These are phyloP conservation scores for Pichia gijzeniarum DNA, from an alignment of 805 yeast genomes.

Conservation along the genomic window DNA sequence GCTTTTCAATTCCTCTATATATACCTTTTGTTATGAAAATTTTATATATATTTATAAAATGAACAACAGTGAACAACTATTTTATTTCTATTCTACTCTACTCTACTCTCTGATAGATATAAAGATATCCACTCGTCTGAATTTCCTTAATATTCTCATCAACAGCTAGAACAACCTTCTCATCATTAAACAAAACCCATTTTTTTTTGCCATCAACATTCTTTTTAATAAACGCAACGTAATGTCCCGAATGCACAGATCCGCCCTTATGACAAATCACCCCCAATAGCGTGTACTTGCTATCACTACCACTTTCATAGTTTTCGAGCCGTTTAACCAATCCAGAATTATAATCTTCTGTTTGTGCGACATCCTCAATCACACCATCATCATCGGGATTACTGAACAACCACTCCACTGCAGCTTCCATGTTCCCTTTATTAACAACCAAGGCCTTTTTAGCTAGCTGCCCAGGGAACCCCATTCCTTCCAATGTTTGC, in stretches of 20 bases:
- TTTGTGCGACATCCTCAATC: slow-evolving; percentile 29
- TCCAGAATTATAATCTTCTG: slow-evolving; percentile 15
- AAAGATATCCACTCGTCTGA: slow-evolving; percentile 42
- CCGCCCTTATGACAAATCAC: slow-evolving; percentile 86
- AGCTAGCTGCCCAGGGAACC: slow-evolving; percentile 62
- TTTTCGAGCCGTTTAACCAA: slow-evolving; percentile 12
- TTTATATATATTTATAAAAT: not conserved
- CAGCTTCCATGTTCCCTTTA: slow-evolving; percentile 57
- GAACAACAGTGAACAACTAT: not conserved
- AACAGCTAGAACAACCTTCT: slow-evolving; percentile 65
- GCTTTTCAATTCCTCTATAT: no score
- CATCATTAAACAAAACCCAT: slow-evolving; percentile 87
- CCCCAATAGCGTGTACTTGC: slow-evolving; percentile 45
- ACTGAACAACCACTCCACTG: slow-evolving; percentile 87
- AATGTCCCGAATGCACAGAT: slow-evolving; percentile 88
- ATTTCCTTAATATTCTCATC: slow-evolving; percentile 38
- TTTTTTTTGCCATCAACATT: slow-evolving; percentile 32
- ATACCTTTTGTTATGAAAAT: no score
- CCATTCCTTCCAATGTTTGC: slow-evolving; percentile 61
- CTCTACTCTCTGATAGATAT: slow-evolving; percentile 29
- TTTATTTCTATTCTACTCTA: not conserved
- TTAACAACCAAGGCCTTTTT: slow-evolving; percentile 62
- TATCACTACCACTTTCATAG: not conserved
- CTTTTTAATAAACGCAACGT: slow-evolving; percentile 67
- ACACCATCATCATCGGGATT: slow-evolving; percentile 76